Conservation (phyloP, 83 land plant species). For the Thuja plicata region DNA sequence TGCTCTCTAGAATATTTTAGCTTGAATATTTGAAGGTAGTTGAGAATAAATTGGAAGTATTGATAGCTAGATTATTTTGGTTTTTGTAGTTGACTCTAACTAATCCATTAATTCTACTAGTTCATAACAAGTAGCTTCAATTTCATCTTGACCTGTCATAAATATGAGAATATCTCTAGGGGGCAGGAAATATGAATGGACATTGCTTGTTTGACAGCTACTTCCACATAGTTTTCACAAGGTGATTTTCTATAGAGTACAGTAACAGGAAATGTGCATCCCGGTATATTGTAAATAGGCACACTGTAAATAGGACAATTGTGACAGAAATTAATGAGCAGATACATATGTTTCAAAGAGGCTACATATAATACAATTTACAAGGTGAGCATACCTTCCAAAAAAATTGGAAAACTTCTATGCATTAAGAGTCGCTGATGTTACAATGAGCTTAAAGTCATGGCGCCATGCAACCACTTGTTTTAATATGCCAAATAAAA, state of each 20-base stretch:
- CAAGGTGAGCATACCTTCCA: constrained; percentile 67
- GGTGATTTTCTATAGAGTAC: constrained; percentile 68
- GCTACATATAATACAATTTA: background rate
- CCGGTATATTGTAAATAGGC: constrained; percentile 71
- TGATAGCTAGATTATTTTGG: too few species aligned
- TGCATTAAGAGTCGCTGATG: constrained; percentile 97
- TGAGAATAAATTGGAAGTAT: too few species aligned
- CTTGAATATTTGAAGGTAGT: too few species aligned
- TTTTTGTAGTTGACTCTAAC: too few species aligned
- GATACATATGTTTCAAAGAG: constrained; percentile 3
- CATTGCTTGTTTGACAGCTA: constrained; percentile 84
- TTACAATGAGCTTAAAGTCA: constrained; percentile 99
- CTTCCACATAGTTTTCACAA: constrained; percentile 81
- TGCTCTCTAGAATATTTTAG: too few species aligned
- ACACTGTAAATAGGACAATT: constrained; percentile 51
- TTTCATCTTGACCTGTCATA: constrained; percentile 87
- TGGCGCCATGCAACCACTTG: constrained; percentile 88
- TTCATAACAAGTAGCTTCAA: constrained; percentile 64
- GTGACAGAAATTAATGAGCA: constrained; percentile 5
- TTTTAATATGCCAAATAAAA: constrained; percentile 92
- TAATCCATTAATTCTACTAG: constrained; percentile 73
- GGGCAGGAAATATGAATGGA: constrained; percentile 68
- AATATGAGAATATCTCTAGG: constrained; percentile 77
- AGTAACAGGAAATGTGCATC: constrained; percentile 72
- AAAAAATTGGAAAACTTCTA: constrained; percentile 95